Percentiles rank a stretch among this genome's conserved stretches.
Conservation (phyloP, 2,329 filamentous ascomycete genomes). For the Fusarium sp. region DNA sequence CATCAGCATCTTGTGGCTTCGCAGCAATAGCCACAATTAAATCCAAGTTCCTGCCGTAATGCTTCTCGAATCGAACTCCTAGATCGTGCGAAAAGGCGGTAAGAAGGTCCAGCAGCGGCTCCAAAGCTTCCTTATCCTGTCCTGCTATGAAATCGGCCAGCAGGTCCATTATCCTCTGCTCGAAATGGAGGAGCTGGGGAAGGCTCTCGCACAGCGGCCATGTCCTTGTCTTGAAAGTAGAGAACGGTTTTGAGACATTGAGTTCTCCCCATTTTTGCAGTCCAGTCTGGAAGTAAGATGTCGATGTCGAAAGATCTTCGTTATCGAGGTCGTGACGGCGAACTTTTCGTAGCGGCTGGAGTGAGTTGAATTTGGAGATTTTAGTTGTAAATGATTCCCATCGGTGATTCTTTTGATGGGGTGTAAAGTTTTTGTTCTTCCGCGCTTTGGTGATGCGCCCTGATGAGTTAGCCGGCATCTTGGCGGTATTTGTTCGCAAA, state of each 20-base stretch:
- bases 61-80: slow-evolving; percentile 86
- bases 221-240: slow-evolving; percentile 79
- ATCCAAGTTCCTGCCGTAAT: slow-evolving; percentile 81
- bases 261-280: slow-evolving; percentile 91
- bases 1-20: slow-evolving; percentile 81
- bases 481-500: slow-evolving; percentile 53
- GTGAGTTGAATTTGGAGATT: slow-evolving; percentile 86
- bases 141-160: slow-evolving; percentile 81
- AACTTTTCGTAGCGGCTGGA: slow-evolving; percentile 92
- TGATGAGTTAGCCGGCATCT: slow-evolving; percentile 72
- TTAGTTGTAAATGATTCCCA: slow-evolving; percentile 94
- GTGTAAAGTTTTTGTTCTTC: slow-evolving; percentile 77
- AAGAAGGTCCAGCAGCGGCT: slow-evolving; percentile 88
- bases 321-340: slow-evolving; percentile 86
- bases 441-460: slow-evolving; percentile 77
- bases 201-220: slow-evolving; percentile 87
- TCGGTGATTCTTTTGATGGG: slow-evolving; percentile 84
- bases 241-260: slow-evolving; percentile 87
- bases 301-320: slow-evolving; percentile 78
- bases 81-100: slow-evolving; percentile 96
- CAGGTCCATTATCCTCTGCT: slow-evolving; percentile 83
- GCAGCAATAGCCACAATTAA: slow-evolving; percentile 83
- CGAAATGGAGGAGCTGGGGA: slow-evolving; percentile 90
- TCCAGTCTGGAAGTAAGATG: slow-evolving; percentile 88
- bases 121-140: slow-evolving; percentile 82